These are phyloP conservation scores for Candida sanyaensis DNA, from an alignment of 1,139 yeast species.

Conservation along the genomic window DNA sequence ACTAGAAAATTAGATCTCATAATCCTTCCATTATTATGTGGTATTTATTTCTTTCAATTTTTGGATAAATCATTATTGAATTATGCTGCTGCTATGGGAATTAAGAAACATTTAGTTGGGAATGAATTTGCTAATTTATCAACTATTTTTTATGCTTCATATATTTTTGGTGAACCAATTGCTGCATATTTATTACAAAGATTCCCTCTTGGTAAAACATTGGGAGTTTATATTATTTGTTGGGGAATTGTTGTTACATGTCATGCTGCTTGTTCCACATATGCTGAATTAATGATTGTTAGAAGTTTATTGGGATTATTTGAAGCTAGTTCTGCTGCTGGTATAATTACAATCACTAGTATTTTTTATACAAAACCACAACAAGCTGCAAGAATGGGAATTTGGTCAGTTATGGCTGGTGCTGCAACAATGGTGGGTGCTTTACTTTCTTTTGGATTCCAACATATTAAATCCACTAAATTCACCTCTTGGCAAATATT, in stretches of 20 bases:
- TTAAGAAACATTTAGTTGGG: conserved; percentile 32
- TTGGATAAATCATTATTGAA: conserved; percentile 46
- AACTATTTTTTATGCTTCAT: conserved; percentile 46
- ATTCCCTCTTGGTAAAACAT: conserved; percentile 41
- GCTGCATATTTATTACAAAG: conserved; percentile 38
- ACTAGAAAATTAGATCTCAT: conserved; percentile 29
- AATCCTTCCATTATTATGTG: conserved; percentile 36
- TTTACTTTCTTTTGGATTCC: conserved; percentile 42
- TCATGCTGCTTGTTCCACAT: conserved; percentile 35
- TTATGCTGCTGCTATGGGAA: conserved; percentile 56
- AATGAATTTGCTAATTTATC: conserved; percentile 44
- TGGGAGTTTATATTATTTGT: conserved; percentile 33
- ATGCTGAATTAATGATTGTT: conserved; percentile 42
- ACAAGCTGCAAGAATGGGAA: conserved; percentile 36
- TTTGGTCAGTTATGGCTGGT: conserved; percentile 44
- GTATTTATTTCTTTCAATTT: conserved; percentile 45
- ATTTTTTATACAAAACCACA: conserved; percentile 45
- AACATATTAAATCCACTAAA: conserved; percentile 30
- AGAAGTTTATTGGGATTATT: conserved; percentile 42
- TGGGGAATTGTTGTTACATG: conserved; percentile 46
- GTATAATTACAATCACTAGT: conserved; percentile 41
- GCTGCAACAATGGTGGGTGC: conserved; percentile 43
- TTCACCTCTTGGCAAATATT: conserved; percentile 42
- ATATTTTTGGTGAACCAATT: conserved; percentile 49
- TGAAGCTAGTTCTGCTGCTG: conserved; percentile 49